phyloP scores from a whole-genome alignment of 1,139 yeast genomes.

The Yamadazyma buinensis region DNA sequence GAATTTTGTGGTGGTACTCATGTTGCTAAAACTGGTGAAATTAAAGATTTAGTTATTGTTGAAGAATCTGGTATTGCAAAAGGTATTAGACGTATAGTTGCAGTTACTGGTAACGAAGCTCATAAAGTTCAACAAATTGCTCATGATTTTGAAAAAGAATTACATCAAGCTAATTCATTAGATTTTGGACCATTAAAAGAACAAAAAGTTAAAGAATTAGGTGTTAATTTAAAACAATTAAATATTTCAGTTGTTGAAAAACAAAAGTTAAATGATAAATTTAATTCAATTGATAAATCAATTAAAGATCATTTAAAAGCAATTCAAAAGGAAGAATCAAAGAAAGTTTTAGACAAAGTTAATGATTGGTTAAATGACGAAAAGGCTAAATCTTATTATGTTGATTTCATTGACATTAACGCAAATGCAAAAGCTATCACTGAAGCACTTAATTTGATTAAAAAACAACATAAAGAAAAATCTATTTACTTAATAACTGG shows the following conservation, averaged over 20 bases:
- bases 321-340: constrained; percentile 83
- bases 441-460: constrained; percentile 84
- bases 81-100: constrained; percentile 97
- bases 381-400: constrained; percentile 52
- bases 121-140: constrained; percentile 86
- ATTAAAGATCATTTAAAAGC: constrained; percentile 85
- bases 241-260: constrained; percentile 80
- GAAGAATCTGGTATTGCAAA: constrained; percentile 98
- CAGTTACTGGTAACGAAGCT: constrained; percentile 91
- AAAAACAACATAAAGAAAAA: constrained; percentile 72
- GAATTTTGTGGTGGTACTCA: constrained; percentile 99
- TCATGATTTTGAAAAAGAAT: constrained; percentile 57
- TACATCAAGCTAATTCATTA: constrained; percentile 54
- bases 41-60: constrained; percentile 79
- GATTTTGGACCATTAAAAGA: constrained; percentile 73
- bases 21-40: constrained; percentile 87
- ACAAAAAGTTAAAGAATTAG: constrained; percentile 73
- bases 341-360: constrained; percentile 78
- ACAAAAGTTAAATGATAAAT: constrained; percentile 68
- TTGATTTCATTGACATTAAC: constrained; percentile 62
- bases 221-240: constrained; percentile 79
- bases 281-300: constrained; percentile 75
- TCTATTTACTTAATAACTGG: constrained; percentile 84
- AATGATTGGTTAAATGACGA: constrained; percentile 58
- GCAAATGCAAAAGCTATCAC: constrained; percentile 93